Conservation (phyloP, 208 protist species). For the Crithidia sp. region DNA sequence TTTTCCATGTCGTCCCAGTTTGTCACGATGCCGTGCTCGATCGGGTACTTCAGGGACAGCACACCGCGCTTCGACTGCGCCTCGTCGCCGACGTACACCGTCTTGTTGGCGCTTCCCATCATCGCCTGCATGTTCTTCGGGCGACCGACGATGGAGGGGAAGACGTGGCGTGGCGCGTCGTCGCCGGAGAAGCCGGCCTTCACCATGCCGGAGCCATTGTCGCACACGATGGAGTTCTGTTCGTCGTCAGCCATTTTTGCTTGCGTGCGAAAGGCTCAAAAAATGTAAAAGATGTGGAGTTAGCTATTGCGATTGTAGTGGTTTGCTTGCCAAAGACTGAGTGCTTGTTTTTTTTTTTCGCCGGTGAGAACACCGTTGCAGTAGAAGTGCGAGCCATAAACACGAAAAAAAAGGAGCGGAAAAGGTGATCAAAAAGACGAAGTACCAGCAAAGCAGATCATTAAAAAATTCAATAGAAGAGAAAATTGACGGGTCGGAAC, state of each 20-base stretch:
- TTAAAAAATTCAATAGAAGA: too few relatives aligned
- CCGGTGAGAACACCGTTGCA: too few relatives aligned
- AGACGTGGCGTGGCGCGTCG: conserved; percentile 96
- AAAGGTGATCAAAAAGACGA: too few relatives aligned
- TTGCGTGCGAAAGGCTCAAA: too few relatives aligned
- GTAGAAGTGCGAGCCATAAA: too few relatives aligned
- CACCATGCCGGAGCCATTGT: conserved; percentile 91
- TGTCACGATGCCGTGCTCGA: conserved; percentile 96
- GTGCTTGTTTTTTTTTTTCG: too few relatives aligned
- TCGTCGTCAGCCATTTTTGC: conserved; percentile 76
- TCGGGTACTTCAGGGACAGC: conserved; percentile 94
- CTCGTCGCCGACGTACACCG: conserved; percentile 95
- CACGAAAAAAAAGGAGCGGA: too few relatives aligned
- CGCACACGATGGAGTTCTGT: conserved; percentile 78
- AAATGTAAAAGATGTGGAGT: too few relatives aligned
- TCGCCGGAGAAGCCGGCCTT: conserved; percentile 97
- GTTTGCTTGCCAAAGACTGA: too few relatives aligned
- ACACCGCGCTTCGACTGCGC: conserved; percentile 95
- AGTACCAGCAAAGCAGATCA: too few relatives aligned
- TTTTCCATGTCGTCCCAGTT: conserved; percentile 99
- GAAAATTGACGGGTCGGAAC: too few relatives aligned
- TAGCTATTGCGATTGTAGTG: too few relatives aligned
- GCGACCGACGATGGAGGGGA: conserved; percentile 96
- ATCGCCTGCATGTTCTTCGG: conserved; percentile 95
- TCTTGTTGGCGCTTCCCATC: conserved; percentile 96